Conservation (phyloP, 106 monocot species). For the Dendrobium catenatum region DNA sequence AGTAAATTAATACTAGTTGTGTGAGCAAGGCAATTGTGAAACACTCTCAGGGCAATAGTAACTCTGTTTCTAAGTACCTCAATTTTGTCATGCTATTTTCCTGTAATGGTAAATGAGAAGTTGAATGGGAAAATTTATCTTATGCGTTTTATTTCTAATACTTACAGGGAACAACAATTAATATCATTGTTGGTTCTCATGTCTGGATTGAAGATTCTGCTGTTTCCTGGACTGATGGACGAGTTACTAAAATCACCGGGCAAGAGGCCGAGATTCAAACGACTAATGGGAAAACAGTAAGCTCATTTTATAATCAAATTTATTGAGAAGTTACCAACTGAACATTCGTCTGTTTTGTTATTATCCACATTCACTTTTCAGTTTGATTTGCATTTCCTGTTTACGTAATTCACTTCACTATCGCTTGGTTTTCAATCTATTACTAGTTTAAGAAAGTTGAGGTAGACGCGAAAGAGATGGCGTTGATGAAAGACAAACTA, state of each 20-base stretch:
- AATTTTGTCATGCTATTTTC: neutral
- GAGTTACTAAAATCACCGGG: conserved; percentile 60
- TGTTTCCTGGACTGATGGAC: conserved; percentile 79
- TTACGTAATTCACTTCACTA: neutral
- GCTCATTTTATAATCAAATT: neutral
- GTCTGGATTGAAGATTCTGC: conserved; percentile 79
- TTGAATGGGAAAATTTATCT: neutral
- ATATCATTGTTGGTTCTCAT: conserved; percentile 78
- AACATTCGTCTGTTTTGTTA: neutral
- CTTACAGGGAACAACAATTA: conserved; percentile 10
- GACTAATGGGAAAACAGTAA: conserved; percentile 63
- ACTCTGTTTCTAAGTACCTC: neutral
- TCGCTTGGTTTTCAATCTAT: neutral
- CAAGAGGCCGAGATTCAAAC: conserved; percentile 60
- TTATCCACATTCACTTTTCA: neutral
- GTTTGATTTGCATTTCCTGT: neutral
- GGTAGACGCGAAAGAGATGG: too few relatives aligned
- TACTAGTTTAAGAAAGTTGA: too few relatives aligned
- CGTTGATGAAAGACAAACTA: too few relatives aligned
- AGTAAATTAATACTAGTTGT: neutral
- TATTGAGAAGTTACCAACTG: neutral
- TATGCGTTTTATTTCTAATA: conserved; percentile 1
- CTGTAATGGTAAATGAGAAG: neutral
- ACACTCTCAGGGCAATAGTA: neutral
- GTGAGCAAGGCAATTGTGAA: neutral